These are phyloP conservation scores for Psilocybe subaeruginosa DNA, from an alignment of 768 basidiomycete genomes.

Conservation along the genomic window DNA sequence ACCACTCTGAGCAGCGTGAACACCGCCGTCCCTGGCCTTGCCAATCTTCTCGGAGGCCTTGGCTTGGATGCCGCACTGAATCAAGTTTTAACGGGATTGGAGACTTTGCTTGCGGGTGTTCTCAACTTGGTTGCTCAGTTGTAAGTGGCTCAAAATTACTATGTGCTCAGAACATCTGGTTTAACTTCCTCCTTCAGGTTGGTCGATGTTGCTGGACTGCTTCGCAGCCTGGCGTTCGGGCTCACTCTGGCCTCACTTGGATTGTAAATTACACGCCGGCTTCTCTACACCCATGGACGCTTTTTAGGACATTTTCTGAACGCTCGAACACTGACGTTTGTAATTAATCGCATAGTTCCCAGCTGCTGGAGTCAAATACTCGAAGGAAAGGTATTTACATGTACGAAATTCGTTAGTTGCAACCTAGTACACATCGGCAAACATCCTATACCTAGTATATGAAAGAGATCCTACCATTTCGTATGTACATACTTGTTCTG, in stretches of 20 bases:
- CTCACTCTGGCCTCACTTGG: not conserved
- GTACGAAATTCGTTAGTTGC: too few relatives aligned
- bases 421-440: too few relatives aligned
- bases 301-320: too few relatives aligned
- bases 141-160: not conserved
- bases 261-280: not conserved
- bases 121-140: not conserved
- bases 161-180: not conserved
- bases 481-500: too few relatives aligned
- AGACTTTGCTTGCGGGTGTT: not conserved
- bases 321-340: too few relatives aligned
- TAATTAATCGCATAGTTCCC: too few relatives aligned
- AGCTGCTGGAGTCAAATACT: too few relatives aligned
- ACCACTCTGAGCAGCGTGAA: constrained; percentile 1
- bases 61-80: not conserved
- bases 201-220: not conserved
- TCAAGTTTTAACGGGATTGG: not conserved
- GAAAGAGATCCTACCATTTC: too few relatives aligned
- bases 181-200: not conserved
- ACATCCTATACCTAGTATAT: too few relatives aligned
- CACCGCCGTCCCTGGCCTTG: not conserved
- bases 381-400: too few relatives aligned
- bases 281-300: not conserved
- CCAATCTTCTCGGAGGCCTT: constrained; percentile 2
- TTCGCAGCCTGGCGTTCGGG: not conserved